Base-by-base conservation (phyloP, 768 basidiomycete genomes). In the Saitozyma podzolica region DNA sequence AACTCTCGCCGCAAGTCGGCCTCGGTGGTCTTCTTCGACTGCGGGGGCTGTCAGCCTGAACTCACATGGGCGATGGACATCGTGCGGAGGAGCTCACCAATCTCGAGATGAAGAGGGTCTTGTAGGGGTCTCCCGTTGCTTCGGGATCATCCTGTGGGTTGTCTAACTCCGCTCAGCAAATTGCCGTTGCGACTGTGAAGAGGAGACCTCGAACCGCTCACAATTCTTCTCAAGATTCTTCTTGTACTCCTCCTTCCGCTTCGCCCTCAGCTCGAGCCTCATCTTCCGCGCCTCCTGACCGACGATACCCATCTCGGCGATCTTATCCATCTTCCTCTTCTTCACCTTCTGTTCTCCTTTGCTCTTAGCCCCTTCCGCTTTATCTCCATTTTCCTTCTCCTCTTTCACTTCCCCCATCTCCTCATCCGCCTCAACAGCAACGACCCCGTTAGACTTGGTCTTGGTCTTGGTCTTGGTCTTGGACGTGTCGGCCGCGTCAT, bases 41-140 rank as follows among this genome's bases (percentile, higher is more conserved):
- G 65, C 9, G 55, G 40, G 54, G 47, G 13, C 40, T 29, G 41
- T 62, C 59, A 62, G 66, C 58, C 14, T 37, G 8, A 17, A 16
- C 42, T 10, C 40, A 16, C 42, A 1, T 13, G 40, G 45, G 14
- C 14, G 1, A 11, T 17, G 9, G 49, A 48, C 14, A 48, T 14
- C 14, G 14, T 16, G 41, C 42, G 8, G 43, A 8, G 8, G 13
- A 58, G 79, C 82, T 43, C 75, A 94, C 93, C 77, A 99, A 81
- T 69, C 93, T 88, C 41, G 94, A 89, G 65, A 98, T 92, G 80
- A 99, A 99, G 20, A 99, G 83, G 0, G 96, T 98, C 79, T 98
- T 98, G 83, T 97, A 99, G 4, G 96, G 96, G 75, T 99, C 96
- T 2, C 96, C 96, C 48, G 89, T 84, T 40, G 92, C 94, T 76